These are phyloP conservation scores for Globisporangium megalacanthum DNA, from an alignment of 352 stramenopile species.

Conservation along the genomic window DNA sequence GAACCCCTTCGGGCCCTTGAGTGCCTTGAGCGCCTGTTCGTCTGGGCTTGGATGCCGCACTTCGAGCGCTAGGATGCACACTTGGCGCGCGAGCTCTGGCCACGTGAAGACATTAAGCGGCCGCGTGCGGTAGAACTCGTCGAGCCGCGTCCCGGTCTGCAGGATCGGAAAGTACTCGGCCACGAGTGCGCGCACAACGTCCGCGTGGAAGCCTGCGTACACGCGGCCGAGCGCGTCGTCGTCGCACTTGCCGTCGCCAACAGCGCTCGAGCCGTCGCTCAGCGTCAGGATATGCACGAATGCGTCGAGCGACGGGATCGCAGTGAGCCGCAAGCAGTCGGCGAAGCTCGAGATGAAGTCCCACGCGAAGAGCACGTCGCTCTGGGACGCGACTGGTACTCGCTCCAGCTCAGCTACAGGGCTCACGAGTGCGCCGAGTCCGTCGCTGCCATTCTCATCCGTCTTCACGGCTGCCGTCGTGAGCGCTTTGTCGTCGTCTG, in stretches of 20 bases:
- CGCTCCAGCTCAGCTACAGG: slow-evolving; percentile 28
- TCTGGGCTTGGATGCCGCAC: slow-evolving; percentile 60
- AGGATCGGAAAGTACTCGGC: slow-evolving; percentile 64
- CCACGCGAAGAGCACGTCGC: slow-evolving; percentile 70
- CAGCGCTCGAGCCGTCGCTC: slow-evolving; percentile 35
- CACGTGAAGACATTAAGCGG: slow-evolving; percentile 76
- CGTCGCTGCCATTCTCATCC: neutral
- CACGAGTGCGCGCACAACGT: slow-evolving; percentile 46
- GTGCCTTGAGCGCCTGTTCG: slow-evolving; percentile 64
- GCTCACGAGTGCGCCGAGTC: slow-evolving; percentile 19
- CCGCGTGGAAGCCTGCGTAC: slow-evolving; percentile 46
- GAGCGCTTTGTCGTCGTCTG: neutral
- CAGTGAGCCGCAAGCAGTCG: slow-evolving; percentile 46
- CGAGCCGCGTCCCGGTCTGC: slow-evolving; percentile 59
- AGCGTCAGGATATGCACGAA: slow-evolving; percentile 53
- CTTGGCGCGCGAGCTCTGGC: slow-evolving; percentile 72
- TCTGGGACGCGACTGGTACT: slow-evolving; percentile 34
- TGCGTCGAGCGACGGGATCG: slow-evolving; percentile 37
- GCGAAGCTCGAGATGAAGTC: slow-evolving; percentile 74
- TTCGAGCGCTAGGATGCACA: slow-evolving; percentile 72
- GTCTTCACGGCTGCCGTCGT: neutral
- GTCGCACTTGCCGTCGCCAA: slow-evolving; percentile 42
- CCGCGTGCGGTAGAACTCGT: slow-evolving; percentile 67
- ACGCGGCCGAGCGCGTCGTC: slow-evolving; percentile 39
- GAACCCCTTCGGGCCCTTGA: slow-evolving; percentile 71